These are phyloP conservation scores for Davidsoniella eucalypti DNA, from an alignment of 2,329 filamentous ascomycete genomes.

Conservation along the genomic window DNA sequence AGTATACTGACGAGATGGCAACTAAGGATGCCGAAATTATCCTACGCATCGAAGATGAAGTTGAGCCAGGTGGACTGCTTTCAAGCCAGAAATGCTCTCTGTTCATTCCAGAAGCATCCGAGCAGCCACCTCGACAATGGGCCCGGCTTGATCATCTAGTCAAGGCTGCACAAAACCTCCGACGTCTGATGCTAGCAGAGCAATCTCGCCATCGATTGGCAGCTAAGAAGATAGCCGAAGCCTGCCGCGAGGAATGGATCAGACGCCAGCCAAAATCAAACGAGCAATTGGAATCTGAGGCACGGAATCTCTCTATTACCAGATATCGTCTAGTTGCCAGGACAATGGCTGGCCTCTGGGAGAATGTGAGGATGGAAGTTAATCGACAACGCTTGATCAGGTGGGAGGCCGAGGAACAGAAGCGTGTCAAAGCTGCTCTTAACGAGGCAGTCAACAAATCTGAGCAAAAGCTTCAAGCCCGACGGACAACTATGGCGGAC, in stretches of 20 bases:
- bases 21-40: constrained; percentile 54
- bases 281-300: constrained; percentile 71
- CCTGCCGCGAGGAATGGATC: constrained; percentile 61
- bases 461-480: constrained; percentile 49
- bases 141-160: constrained; percentile 76
- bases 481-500: constrained; percentile 25
- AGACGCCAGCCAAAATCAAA: constrained; percentile 55
- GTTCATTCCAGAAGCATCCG: constrained; percentile 53
- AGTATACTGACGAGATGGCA: constrained; percentile 45
- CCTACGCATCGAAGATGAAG: constrained; percentile 53
- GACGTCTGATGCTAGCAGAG: constrained; percentile 63
- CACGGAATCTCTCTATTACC: constrained; percentile 46
- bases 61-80: constrained; percentile 57
- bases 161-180: constrained; percentile 64
- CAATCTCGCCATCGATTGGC: constrained; percentile 58
- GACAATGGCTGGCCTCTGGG: constrained; percentile 40
- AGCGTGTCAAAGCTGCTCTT: constrained; percentile 48
- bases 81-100: constrained; percentile 53
- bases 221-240: constrained; percentile 66
- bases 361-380: constrained; percentile 44
- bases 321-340: constrained; percentile 58
- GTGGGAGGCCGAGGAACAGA: constrained; percentile 50
- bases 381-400: constrained; percentile 42
- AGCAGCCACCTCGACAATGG: constrained; percentile 65
- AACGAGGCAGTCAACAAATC: constrained; percentile 59